Percentiles rank a stretch among this genome's conserved stretches.
phyloP scores from a whole-genome alignment of 2,329 filamentous ascomycete genomes.

The Penicillium vulpinum region DNA sequence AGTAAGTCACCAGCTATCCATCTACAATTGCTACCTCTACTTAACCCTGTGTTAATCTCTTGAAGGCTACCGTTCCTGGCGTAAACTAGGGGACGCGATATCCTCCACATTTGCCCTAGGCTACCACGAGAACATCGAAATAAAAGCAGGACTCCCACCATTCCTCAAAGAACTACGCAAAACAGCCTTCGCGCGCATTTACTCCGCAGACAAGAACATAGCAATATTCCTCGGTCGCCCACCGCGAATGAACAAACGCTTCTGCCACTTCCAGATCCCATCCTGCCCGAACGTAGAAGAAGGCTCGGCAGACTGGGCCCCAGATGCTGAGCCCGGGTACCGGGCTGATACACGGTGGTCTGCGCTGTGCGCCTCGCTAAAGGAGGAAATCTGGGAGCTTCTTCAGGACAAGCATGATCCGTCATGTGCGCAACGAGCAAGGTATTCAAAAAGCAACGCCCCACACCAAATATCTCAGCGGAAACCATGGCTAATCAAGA shows the following conservation, averaged over 20 bases:
- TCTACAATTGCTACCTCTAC: background rate
- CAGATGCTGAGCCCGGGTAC: conserved; percentile 23
- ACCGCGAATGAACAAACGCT: conserved; percentile 45
- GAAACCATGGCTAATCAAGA: conserved; percentile 7
- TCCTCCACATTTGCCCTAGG: conserved; percentile 50
- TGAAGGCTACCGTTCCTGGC: conserved; percentile 49
- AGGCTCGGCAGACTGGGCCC: conserved; percentile 12
- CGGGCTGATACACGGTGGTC: conserved; percentile 30
- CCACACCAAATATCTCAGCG: background rate
- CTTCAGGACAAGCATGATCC: conserved; percentile 27
- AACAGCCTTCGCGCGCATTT: conserved; percentile 43
- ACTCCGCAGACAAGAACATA: conserved; percentile 50
- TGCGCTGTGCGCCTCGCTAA: conserved; percentile 28
- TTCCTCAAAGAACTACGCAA: conserved; percentile 45
- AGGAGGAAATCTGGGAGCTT: conserved; percentile 31
- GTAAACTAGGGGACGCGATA: conserved; percentile 49
- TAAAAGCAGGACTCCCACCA: conserved; percentile 26
- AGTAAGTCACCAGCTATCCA: conserved; percentile 31
- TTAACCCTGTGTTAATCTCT: background rate
- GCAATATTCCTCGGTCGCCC: conserved; percentile 52
- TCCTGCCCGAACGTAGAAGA: conserved; percentile 10
- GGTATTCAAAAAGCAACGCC: conserved; percentile 7
- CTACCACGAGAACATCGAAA: conserved; percentile 46
- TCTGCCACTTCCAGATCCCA: conserved; percentile 41
- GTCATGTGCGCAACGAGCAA: conserved; percentile 17